Percentiles rank a stretch among this genome's conserved stretches.
Evolutionary conservation across 2,329 filamentous ascomycete species (phyloP).

Genomic region (Aphanocladium album): DNA sequence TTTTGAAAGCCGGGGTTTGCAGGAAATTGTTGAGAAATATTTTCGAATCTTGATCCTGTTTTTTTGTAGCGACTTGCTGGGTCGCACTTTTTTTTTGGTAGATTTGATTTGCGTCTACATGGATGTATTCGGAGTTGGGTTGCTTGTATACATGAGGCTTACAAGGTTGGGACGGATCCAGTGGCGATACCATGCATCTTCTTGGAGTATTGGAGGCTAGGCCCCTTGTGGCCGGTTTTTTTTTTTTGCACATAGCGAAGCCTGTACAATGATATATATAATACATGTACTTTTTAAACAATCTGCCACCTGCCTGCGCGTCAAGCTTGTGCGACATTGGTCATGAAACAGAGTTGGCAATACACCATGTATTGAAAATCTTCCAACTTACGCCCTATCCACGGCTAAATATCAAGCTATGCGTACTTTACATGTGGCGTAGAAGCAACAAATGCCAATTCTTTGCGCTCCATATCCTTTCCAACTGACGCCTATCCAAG

Average conservation of each 20-base stretch:
- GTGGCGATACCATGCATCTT: not conserved
- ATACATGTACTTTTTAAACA: not conserved
- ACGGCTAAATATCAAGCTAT: constrained; percentile 7
- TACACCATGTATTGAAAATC: too few relatives aligned
- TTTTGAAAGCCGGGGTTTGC: too few relatives aligned
- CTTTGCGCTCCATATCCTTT: not conserved
- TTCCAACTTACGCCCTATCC: not conserved
- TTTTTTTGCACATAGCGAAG: not conserved
- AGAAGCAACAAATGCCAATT: not conserved
- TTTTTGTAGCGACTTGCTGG: too few relatives aligned
- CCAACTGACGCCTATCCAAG: not conserved
- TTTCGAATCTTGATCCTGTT: too few relatives aligned
- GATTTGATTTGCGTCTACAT: too few relatives aligned
- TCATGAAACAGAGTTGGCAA: too few relatives aligned
- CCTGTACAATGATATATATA: not conserved
- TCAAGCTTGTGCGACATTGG: too few relatives aligned
- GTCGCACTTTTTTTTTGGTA: too few relatives aligned
- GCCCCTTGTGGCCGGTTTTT: not conserved
- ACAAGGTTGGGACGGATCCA: not conserved
- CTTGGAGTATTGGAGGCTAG: not conserved
- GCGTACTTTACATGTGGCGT: constrained; percentile 5
- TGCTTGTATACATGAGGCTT: not conserved
- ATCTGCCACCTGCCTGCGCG: too few relatives aligned
- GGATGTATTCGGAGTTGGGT: not conserved
- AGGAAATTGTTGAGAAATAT: too few relatives aligned